phyloP scores from a whole-genome alignment of 2,329 filamentous ascomycete genomes.

The Setomelanomma holmii region DNA sequence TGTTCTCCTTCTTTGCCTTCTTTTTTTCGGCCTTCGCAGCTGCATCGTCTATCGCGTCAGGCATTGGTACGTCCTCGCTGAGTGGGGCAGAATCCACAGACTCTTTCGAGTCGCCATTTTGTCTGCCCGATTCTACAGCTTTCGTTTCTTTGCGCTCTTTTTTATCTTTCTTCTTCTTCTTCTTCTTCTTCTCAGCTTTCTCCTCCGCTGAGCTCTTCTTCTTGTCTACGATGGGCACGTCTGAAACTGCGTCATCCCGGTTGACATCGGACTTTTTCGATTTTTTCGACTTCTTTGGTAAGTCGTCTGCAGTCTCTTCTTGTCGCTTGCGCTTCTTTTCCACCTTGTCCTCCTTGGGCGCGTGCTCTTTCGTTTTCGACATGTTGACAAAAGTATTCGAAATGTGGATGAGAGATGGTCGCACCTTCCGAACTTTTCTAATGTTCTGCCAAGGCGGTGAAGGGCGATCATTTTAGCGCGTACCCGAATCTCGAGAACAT shows the following conservation, averaged over 20 bases:
- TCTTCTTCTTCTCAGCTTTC: conserved; percentile 22
- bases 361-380: conserved; percentile 17
- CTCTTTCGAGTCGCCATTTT: neutral
- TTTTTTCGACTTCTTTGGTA: conserved; percentile 42
- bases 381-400: conserved; percentile 15
- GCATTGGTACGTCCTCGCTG: conserved; percentile 3
- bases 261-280: conserved; percentile 31
- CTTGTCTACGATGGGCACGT: conserved; percentile 18
- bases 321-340: conserved; percentile 47
- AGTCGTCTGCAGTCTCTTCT: conserved; percentile 31
- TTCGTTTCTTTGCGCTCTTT: conserved; percentile 8
- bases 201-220: conserved; percentile 8
- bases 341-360: conserved; percentile 27
- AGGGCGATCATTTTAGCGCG: conserved; percentile 21
- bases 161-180: conserved; percentile 5
- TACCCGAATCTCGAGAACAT: conserved; percentile 14
- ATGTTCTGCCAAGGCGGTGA: conserved; percentile 32
- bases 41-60: conserved; percentile 7
- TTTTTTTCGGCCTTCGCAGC: conserved; percentile 19
- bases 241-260: conserved; percentile 17
- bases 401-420: conserved; percentile 14
- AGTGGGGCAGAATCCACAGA: conserved; percentile 5
- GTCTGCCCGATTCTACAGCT: conserved; percentile 3
- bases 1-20: conserved; percentile 27
- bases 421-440: conserved; percentile 25